Base-by-base conservation (phyloP, 257 asterid species). In the Lycium ferocissimum region DNA sequence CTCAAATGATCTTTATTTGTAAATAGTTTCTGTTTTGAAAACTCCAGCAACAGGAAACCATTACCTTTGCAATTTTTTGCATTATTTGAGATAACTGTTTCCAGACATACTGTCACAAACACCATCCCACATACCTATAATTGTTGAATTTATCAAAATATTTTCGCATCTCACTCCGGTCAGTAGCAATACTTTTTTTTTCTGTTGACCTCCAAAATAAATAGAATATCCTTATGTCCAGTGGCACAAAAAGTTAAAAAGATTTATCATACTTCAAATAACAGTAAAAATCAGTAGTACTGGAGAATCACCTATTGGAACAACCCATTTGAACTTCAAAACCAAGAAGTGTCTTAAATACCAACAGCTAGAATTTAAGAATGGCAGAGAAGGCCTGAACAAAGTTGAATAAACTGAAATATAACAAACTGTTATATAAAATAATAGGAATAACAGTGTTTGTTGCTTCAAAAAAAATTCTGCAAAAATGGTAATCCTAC, bases 31-130 rank as follows among this genome's bases (percentile, higher is more conserved):
- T 56, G 2, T 12, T 13, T 12, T 3, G 1, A 56, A 56, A 45
- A 12, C 53, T 57, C 20, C 6, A 67, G 38, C 35, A 57, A n/a
- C n/a, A n/a, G 37, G 53, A n/a, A 85, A 82, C 33, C 56, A 89
- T 79, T 69, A 92, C 98, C 96, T 94, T 92, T 94, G 96, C 91
- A 87, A 87, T 90, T 90, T 92, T 95, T 89, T 89, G 96, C 94
- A 95, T 96, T 87, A 96, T 96, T 89, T 96, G 98, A 90, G 94
- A 84, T 84, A 93, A 88, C 90, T 96, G 98, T 82, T 89, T 91
- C 89, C 96, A 86, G 37, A 96, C 97, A 86, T 96, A n/a, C 94
- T 88, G 89, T 92, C 86, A 96, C 97, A 89, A 96, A 96, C 91
- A 84, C 88, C 98, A 94, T 93, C 71, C 98, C 98, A 57, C 97